Conservation (phyloP, 2,329 filamentous ascomycete genomes). For the Exophiala aquamarina region DNA sequence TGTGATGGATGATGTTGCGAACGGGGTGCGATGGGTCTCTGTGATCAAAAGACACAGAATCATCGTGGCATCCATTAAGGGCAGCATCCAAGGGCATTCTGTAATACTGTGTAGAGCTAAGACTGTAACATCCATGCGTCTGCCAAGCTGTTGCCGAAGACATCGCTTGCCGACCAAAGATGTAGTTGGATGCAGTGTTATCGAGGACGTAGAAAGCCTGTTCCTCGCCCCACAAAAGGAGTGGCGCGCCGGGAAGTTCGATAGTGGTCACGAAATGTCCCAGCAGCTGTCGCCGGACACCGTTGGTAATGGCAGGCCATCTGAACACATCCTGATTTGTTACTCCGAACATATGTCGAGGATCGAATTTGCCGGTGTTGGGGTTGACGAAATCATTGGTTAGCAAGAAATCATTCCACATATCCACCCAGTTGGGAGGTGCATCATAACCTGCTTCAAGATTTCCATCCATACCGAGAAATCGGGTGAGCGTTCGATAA, state of each 20-base stretch:
- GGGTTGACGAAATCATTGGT: constrained; percentile 63
- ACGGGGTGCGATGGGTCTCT: constrained; percentile 62
- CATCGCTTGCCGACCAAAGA: constrained; percentile 66
- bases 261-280: constrained; percentile 60
- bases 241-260: constrained; percentile 60
- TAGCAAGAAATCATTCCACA: constrained; percentile 58
- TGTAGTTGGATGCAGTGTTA: constrained; percentile 63
- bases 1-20: constrained; percentile 60
- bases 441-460: constrained; percentile 55
- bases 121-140: constrained; percentile 62
- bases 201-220: constrained; percentile 65
- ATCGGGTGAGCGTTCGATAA: constrained; percentile 63
- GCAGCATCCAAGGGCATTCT: constrained; percentile 58
- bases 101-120: constrained; percentile 58
- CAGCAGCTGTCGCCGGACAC: constrained; percentile 57
- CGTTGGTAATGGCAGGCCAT: constrained; percentile 60
- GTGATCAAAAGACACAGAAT: constrained; percentile 58
- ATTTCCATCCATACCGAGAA: constrained; percentile 61
- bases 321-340: constrained; percentile 68
- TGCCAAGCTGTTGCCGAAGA: constrained; percentile 63
- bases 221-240: constrained; percentile 65
- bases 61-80: constrained; percentile 49
- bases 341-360: constrained; percentile 63
- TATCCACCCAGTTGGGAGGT: constrained; percentile 54
- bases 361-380: constrained; percentile 62